Conservation (phyloP, 2,329 filamentous ascomycete genomes). For the Colletotrichum scovillei region DNA sequence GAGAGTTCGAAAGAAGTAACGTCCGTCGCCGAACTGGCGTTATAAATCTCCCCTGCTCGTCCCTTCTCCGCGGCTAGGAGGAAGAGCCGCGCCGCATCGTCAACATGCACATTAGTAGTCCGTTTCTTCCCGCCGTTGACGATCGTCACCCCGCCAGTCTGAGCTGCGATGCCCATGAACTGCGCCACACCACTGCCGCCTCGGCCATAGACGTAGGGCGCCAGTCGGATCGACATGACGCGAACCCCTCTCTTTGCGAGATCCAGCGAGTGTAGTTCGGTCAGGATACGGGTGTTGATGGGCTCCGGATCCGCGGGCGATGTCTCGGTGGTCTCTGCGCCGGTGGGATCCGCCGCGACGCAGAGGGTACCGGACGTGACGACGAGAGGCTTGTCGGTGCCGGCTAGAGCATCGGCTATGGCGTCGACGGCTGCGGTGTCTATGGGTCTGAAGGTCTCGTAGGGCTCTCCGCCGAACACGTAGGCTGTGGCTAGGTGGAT, state of each 20-base stretch:
- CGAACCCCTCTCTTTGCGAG: slow-evolving; percentile 45
- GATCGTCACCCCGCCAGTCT: slow-evolving; percentile 43
- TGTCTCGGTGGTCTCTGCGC: slow-evolving; percentile 42
- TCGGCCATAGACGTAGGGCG: slow-evolving; percentile 57
- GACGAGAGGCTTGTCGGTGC: slow-evolving; percentile 49
- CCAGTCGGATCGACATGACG: slow-evolving; percentile 50
- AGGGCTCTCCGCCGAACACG: slow-evolving; percentile 43
- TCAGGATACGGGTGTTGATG: slow-evolving; percentile 40
- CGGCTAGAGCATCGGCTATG: slow-evolving; percentile 46
- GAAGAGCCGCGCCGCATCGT: slow-evolving; percentile 55
- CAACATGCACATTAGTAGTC: slow-evolving; percentile 51
- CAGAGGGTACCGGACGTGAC: slow-evolving; percentile 47
- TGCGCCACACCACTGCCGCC: slow-evolving; percentile 50
- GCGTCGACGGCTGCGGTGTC: slow-evolving; percentile 51
- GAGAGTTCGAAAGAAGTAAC: slow-evolving; percentile 45
- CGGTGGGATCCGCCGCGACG: slow-evolving; percentile 39
- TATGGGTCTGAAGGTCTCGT: slow-evolving; percentile 39
- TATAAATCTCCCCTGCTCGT: slow-evolving; percentile 47
- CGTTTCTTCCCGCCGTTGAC: slow-evolving; percentile 44
- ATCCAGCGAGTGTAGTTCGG: slow-evolving; percentile 46
- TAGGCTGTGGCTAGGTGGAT: slow-evolving; percentile 54
- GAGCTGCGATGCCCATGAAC: slow-evolving; percentile 45
- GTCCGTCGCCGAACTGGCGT: slow-evolving; percentile 44
- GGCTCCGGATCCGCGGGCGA: slow-evolving; percentile 39
- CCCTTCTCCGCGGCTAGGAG: slow-evolving; percentile 50